phyloP scores from a whole-genome alignment of 148 eudicot genomes.

The Heliamphora exappendiculata region DNA sequence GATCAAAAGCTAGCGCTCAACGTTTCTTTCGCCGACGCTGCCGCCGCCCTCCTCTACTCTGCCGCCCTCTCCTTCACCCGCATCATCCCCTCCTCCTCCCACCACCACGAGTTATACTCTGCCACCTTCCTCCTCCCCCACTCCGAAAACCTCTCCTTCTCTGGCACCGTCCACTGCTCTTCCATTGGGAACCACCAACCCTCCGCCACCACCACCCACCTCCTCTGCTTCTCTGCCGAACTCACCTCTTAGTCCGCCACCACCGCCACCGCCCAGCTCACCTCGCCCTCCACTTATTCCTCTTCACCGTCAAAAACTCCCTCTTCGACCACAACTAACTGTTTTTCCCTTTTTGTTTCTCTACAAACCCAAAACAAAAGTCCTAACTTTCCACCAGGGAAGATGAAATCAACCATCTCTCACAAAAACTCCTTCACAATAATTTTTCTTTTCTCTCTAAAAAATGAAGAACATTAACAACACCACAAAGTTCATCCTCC shows the following conservation, averaged over 20 bases:
- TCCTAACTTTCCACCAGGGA: too few species aligned
- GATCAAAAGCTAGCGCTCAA: neutral
- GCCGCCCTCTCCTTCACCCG: neutral
- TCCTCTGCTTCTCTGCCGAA: neutral
- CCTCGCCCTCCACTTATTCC: too few species aligned
- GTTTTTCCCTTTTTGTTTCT: too few species aligned
- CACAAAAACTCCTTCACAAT: neutral
- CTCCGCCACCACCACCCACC: neutral
- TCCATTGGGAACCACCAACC: neutral
- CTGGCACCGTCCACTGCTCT: neutral
- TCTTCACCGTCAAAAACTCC: too few species aligned
- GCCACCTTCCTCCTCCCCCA: too few species aligned
- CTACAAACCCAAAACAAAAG: too few species aligned
- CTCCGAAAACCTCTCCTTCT: neutral
- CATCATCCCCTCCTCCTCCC: neutral
- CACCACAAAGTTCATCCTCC: constrained; percentile 56
- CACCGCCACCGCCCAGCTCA: too few species aligned
- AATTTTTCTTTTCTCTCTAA: too few species aligned
- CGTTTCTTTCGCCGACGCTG: neutral
- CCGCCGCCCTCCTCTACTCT: neutral
- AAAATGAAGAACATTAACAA: constrained; percentile 47
- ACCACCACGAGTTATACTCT: neutral
- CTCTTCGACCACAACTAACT: too few species aligned
- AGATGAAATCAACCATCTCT: too few species aligned
- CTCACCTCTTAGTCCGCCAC: too few species aligned